Conservation (phyloP, 192 early-diverging fungal species). For the Backusella tuberculispora region DNA sequence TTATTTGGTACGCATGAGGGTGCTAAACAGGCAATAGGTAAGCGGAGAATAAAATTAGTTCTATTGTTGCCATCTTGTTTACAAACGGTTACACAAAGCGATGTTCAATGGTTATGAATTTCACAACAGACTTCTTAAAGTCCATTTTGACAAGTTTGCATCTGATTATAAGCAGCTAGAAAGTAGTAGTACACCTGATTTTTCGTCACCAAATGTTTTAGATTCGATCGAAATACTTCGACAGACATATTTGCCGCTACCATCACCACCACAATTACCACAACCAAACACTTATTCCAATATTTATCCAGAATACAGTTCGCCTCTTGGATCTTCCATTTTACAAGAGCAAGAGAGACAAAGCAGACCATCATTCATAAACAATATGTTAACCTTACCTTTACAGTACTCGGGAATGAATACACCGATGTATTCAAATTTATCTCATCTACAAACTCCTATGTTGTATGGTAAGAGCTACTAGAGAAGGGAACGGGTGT, state of each 20-base stretch:
- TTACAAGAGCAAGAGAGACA: neutral
- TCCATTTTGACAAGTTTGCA: slow-evolving; percentile 57
- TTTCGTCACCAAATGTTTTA: neutral
- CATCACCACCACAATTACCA: neutral
- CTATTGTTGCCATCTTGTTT: neutral
- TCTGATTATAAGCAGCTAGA: slow-evolving; percentile 10
- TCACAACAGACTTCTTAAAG: slow-evolving; percentile 52
- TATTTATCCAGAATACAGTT: neutral
- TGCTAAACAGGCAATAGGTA: slow-evolving; percentile 72
- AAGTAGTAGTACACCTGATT: neutral
- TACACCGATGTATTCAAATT: neutral
- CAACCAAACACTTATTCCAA: neutral
- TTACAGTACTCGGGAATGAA: neutral
- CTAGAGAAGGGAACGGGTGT: neutral
- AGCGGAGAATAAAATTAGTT: slow-evolving; percentile 11
- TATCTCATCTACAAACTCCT: neutral
- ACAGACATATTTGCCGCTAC: neutral
- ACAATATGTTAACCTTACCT: neutral
- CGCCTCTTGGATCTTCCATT: neutral
- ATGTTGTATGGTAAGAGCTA: slow-evolving; percentile 8
- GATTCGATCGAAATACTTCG: slow-evolving; percentile 1
- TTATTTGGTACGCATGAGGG: slow-evolving; percentile 70
- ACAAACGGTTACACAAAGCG: slow-evolving; percentile 29
- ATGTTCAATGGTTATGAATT: slow-evolving; percentile 55
- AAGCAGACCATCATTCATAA: slow-evolving; percentile 5